These are phyloP conservation scores for Tranzscheliella williamsii DNA, from an alignment of 1,284 basidiomycete species.

Conservation along the genomic window DNA sequence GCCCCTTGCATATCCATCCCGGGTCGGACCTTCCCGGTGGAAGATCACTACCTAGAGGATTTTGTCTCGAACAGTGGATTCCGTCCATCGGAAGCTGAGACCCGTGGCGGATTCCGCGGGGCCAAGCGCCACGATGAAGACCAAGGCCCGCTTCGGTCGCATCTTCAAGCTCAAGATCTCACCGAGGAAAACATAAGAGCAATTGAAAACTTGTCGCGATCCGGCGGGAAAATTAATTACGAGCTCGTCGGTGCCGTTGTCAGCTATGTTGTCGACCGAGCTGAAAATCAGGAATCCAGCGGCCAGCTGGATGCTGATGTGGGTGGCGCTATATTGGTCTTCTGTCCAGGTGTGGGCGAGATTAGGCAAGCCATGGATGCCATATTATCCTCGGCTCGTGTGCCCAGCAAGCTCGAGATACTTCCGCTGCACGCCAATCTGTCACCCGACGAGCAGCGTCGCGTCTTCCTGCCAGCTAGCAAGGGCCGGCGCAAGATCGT, in stretches of 20 bases:
- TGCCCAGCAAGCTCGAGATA: conserved; percentile 66
- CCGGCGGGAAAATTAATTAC: conserved; percentile 73
- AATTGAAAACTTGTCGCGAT: conserved; percentile 69
- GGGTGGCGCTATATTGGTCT: conserved; percentile 73
- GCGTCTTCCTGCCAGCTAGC: conserved; percentile 71
- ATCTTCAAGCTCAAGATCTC: conserved; percentile 67
- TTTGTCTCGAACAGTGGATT: conserved; percentile 31
- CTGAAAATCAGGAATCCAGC: conserved; percentile 66
- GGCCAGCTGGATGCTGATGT: conserved; percentile 16
- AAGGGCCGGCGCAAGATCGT: conserved; percentile 76
- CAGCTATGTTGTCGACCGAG: conserved; percentile 69
- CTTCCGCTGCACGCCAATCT: conserved; percentile 89
- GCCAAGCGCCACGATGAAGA: conserved; percentile 49
- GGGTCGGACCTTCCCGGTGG: conserved; percentile 64
- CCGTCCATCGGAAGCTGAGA: conserved; percentile 56
- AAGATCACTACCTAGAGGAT: conserved; percentile 58
- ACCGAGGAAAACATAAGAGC: conserved; percentile 67
- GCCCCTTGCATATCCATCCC: conserved; percentile 83
- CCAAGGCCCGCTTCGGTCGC: conserved; percentile 65
- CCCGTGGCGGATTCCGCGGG: conserved; percentile 40
- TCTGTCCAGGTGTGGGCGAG: conserved; percentile 72
- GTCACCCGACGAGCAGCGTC: conserved; percentile 79
- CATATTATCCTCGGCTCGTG: conserved; percentile 63
- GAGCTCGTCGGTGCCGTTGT: conserved; percentile 74
- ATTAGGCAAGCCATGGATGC: conserved; percentile 72